phyloP scores from a whole-genome alignment of 345 rosid species.

The Populus davidiana region DNA sequence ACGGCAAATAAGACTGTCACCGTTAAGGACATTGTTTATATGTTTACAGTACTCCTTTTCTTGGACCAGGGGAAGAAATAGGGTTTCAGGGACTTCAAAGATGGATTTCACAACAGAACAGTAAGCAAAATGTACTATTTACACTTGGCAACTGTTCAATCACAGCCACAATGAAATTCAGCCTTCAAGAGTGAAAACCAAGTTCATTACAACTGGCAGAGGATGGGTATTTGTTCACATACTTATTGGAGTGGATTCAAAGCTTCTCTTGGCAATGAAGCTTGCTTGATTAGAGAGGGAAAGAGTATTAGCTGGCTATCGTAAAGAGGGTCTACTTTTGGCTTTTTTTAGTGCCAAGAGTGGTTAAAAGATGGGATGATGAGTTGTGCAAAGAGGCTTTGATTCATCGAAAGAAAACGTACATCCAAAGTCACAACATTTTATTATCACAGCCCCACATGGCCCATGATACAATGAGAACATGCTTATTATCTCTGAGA shows the following conservation, averaged over 20 bases:
- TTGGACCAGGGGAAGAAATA: background rate
- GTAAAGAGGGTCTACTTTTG: slow-evolving; percentile 4
- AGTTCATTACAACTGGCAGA: background rate
- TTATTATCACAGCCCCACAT: background rate
- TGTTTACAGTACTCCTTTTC: too few relatives aligned
- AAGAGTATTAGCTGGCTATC: slow-evolving; percentile 21
- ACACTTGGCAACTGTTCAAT: background rate
- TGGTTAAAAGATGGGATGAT: slow-evolving; percentile 3
- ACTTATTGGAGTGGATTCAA: background rate
- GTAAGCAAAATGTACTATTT: background rate
- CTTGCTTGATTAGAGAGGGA: slow-evolving; percentile 35
- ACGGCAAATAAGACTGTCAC: slow-evolving; percentile 14
- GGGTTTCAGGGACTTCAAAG: background rate
- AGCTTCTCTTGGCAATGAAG: background rate
- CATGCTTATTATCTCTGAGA: background rate
- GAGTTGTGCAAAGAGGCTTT: slow-evolving; percentile 16
- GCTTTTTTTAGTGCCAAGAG: background rate
- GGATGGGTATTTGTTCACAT: too few relatives aligned
- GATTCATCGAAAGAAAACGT: slow-evolving; percentile 20
- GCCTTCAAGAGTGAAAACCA: background rate
- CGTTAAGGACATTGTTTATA: slow-evolving; percentile 19
- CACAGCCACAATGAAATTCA: too few relatives aligned
- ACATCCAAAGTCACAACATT: slow-evolving; percentile 3
- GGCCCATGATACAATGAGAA: background rate
- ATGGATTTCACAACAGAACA: background rate